Percentiles rank a stretch among this genome's conserved stretches.
Conservation (phyloP, 208 protist genomes). For the Strigomonas culicis region DNA sequence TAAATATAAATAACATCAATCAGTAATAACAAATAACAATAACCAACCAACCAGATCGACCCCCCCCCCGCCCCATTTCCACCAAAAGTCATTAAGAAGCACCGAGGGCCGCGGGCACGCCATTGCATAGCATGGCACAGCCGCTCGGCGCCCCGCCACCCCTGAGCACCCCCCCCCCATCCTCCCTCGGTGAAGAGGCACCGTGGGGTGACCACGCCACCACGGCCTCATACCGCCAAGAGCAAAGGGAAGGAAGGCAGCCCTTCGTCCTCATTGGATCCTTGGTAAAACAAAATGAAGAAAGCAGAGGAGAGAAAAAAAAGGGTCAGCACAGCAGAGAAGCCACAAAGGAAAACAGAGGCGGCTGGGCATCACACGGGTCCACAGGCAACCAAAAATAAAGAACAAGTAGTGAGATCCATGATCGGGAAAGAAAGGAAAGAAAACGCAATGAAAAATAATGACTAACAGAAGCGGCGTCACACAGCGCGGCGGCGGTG, state of each 20-base stretch:
- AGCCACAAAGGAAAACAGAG: conserved; percentile 6
- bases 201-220: too few relatives aligned
- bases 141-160: too few relatives aligned
- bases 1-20: too few relatives aligned
- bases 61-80: conserved; percentile 8
- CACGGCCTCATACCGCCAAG: too few relatives aligned
- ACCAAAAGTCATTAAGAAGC: too few relatives aligned
- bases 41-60: neutral
- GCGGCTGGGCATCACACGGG: neutral
- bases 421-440: neutral
- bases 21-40: neutral
- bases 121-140: too few relatives aligned
- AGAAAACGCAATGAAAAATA: conserved; percentile 2
- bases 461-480: conserved; percentile 15
- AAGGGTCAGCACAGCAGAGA: too few relatives aligned
- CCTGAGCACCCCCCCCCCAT: too few relatives aligned
- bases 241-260: too few relatives aligned
- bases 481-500: neutral
- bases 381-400: neutral
- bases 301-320: neutral
- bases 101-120: too few relatives aligned
- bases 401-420: neutral
- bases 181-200: too few relatives aligned
- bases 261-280: too few relatives aligned
- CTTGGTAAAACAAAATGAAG: neutral